Percentiles rank a stretch among this genome's conserved stretches.
Conservation (phyloP, 2,329 filamentous ascomycete species). For the Chlorencoelia australis region DNA sequence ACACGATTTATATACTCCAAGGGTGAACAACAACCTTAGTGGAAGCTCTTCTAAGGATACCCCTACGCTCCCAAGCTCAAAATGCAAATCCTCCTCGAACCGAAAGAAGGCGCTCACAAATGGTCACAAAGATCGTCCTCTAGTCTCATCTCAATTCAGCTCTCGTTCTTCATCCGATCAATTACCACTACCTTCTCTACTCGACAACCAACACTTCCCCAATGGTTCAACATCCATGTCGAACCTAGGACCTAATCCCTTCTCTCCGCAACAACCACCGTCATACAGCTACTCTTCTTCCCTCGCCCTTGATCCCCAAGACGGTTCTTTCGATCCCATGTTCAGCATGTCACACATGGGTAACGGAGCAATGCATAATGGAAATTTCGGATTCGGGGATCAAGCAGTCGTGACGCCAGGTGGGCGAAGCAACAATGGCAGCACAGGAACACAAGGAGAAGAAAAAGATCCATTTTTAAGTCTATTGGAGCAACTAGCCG, state of each 20-base stretch:
- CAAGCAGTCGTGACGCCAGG: slow-evolving; percentile 32
- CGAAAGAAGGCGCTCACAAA: slow-evolving; percentile 28
- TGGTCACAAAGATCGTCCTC: slow-evolving; percentile 20
- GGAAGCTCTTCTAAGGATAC: not conserved
- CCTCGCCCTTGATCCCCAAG: slow-evolving; percentile 13
- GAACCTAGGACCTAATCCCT: slow-evolving; percentile 17
- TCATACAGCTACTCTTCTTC: slow-evolving; percentile 16
- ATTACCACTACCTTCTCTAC: slow-evolving; percentile 3
- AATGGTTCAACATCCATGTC: slow-evolving; percentile 2
- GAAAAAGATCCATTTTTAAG: slow-evolving; percentile 77
- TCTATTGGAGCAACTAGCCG: slow-evolving; percentile 70
- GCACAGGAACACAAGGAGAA: slow-evolving; percentile 40
- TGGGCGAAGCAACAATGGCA: slow-evolving; percentile 39
- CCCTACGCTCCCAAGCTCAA: not conserved
- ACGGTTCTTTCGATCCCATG: slow-evolving; percentile 45
- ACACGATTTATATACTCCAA: slow-evolving; percentile 38
- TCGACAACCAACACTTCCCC: not conserved
- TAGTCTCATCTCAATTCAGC: slow-evolving; percentile 15
- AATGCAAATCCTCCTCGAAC: slow-evolving; percentile 22
- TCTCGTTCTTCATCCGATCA: slow-evolving; percentile 2
- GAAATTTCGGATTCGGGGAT: slow-evolving; percentile 32
- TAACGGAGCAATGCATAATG: slow-evolving; percentile 37
- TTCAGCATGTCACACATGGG: slow-evolving; percentile 46
- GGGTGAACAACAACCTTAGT: slow-evolving; percentile 26
- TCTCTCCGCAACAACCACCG: slow-evolving; percentile 21